These are phyloP conservation scores for Tetracladium marchalianum DNA, from an alignment of 495 filamentous ascomycete species.

Conservation along the genomic window DNA sequence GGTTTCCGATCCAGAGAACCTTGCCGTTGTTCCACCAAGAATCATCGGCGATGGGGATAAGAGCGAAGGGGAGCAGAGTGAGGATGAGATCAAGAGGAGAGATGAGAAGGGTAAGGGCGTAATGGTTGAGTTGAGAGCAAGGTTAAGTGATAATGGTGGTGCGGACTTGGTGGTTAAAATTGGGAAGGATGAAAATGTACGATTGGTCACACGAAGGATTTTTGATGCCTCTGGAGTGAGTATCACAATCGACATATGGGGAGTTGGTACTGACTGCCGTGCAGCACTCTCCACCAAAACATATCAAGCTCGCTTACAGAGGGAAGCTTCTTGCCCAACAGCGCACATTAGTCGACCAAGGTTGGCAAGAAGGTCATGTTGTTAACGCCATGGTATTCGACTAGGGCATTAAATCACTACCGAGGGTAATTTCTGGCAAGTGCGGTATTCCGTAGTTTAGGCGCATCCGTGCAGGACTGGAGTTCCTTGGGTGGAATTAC, in stretches of 20 bases:
- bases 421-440: not conserved
- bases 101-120: conserved; percentile 57
- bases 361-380: conserved; percentile 67
- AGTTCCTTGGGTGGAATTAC: no score
- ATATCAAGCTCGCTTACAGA: conserved; percentile 64
- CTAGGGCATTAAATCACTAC: not conserved
- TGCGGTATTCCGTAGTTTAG: no score
- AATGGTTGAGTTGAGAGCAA: conserved; percentile 46
- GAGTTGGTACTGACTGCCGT: conserved; percentile 13
- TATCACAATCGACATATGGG: conserved; percentile 1
- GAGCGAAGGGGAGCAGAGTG: conserved; percentile 1
- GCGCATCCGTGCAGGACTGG: no score
- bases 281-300: conserved; percentile 41
- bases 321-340: conserved; percentile 68
- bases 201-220: conserved; percentile 50
- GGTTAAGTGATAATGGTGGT: conserved; percentile 54
- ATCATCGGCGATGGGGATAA: conserved; percentile 30
- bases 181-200: conserved; percentile 50
- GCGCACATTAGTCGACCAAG: conserved; percentile 50
- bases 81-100: conserved; percentile 27
- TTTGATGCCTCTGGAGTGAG: conserved; percentile 57
- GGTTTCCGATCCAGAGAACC: conserved; percentile 63
- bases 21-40: conserved; percentile 29
- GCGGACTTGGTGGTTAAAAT: conserved; percentile 49
- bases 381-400: conserved; percentile 71